A percentile compares a stretch with the other conserved stretches of the same genome.
phyloP scores from a whole-genome alignment of 257 asterid genomes.

The Solanum peruvianum region DNA sequence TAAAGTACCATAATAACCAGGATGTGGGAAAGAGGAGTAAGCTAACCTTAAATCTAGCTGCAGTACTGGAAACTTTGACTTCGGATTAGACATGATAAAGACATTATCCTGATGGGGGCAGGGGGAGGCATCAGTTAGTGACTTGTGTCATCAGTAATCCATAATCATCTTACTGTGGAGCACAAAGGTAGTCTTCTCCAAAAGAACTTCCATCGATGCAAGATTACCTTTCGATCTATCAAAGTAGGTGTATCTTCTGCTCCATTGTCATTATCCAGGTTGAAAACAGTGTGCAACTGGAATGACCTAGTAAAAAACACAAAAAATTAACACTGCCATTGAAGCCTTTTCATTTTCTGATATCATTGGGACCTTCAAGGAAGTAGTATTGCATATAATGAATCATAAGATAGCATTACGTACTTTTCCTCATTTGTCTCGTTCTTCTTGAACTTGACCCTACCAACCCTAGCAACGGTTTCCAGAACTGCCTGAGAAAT shows the following conservation, averaged over 20 bases:
- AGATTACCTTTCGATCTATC: conserved; percentile 59
- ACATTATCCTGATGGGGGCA: conserved; percentile 45
- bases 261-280: conserved; percentile 53
- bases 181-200: not conserved
- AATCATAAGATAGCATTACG: conserved; percentile 16
- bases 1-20: not conserved
- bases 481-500: conserved; percentile 72
- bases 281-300: conserved; percentile 64
- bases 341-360: conserved; percentile 1
- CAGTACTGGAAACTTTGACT: conserved; percentile 65
- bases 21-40: conserved; percentile 3
- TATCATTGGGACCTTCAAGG: not conserved
- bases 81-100: conserved; percentile 73
- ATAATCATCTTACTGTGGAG: not conserved
- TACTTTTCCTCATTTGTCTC: conserved; percentile 75
- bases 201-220: not conserved
- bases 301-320: conserved; percentile 39
- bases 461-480: conserved; percentile 84
- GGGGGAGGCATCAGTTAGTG: not conserved
- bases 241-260: conserved; percentile 72
- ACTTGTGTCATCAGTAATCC: not conserved
- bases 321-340: conserved; percentile 9
- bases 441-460: conserved; percentile 72
- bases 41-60: conserved; percentile 77
- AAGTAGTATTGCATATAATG: not conserved